Conservation (phyloP, 2,329 filamentous ascomycete species). For the Fusarium pseudoanthophilum region DNA sequence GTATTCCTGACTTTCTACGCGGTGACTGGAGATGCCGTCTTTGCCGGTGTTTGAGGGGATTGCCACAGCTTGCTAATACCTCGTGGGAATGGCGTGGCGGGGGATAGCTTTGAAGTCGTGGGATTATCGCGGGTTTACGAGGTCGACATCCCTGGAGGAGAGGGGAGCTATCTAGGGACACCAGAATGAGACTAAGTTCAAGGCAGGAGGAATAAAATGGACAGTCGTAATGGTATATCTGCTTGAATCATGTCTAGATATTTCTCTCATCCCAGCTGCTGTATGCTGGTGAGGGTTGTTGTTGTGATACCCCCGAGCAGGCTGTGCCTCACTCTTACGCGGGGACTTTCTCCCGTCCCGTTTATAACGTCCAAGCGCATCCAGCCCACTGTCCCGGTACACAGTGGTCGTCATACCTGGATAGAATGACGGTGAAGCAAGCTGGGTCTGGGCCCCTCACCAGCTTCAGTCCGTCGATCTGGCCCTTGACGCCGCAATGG, state of each 20-base stretch:
- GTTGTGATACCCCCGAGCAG: background rate
- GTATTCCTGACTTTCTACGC: background rate
- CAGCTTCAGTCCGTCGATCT: background rate
- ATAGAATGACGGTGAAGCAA: background rate
- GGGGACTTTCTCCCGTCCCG: background rate
- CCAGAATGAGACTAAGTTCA: background rate
- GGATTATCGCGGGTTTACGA: background rate
- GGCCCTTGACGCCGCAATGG: background rate
- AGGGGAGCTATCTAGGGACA: background rate
- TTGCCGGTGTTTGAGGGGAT: background rate
- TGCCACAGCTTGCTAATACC: background rate
- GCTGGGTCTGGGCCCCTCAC: background rate
- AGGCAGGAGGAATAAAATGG: fast-evolving
- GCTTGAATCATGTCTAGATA: fast-evolving
- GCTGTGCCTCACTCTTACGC: background rate
- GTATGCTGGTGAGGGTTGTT: fast-evolving
- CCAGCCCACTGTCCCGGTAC: background rate
- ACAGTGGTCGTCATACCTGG: background rate
- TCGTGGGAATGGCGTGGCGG: background rate
- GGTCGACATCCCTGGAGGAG: background rate
- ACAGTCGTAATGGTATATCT: fast-evolving
- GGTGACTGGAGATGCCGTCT: conserved; percentile 5
- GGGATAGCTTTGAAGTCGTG: background rate
- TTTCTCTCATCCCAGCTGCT: background rate
- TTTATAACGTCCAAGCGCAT: background rate